Percentiles rank a stretch among this genome's conserved stretches.
phyloP scores from a whole-genome alignment of 345 rosid species.

The Ricinus communis region DNA sequence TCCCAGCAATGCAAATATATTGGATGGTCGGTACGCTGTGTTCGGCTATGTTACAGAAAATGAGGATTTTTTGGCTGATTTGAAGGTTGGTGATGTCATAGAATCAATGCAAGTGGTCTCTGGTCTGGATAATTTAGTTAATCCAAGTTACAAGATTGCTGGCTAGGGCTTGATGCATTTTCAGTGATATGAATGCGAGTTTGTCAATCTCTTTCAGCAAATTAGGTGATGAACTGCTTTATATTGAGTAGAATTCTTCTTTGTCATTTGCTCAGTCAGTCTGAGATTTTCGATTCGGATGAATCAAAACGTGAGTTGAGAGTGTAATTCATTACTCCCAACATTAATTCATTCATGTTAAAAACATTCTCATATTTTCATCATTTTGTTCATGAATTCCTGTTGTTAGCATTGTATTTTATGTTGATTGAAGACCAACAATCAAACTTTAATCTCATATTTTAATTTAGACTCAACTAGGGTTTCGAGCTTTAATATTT shows the following conservation, averaged over 20 bases:
- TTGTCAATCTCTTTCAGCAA: not conserved
- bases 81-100: constrained; percentile 93
- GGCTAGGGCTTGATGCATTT: constrained; percentile 42
- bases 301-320: constrained; percentile 8
- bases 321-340: constrained; percentile 24
- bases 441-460: too few relatives aligned
- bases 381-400: too few relatives aligned
- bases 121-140: constrained; percentile 82
- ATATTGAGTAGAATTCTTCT: constrained; percentile 6
- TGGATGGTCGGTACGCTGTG: constrained; percentile 97
- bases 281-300: constrained; percentile 2
- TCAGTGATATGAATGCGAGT: not conserved
- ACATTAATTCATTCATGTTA: not conserved
- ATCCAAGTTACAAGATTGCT: constrained; percentile 95
- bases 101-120: constrained; percentile 89
- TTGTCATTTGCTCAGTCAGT: constrained; percentile 3
- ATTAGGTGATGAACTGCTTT: not conserved
- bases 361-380: not conserved
- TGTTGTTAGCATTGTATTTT: not conserved
- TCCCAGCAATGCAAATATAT: constrained; percentile 90
- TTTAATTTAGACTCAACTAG: too few relatives aligned
- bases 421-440: too few relatives aligned
- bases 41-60: constrained; percentile 90
- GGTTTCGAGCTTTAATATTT: too few relatives aligned
- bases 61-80: constrained; percentile 84